Evolutionary conservation across 345 rosid genomes (phyloP), one percentile per base, ranked within the genome.

Genomic region (Ceriops zippeliana): DNA sequence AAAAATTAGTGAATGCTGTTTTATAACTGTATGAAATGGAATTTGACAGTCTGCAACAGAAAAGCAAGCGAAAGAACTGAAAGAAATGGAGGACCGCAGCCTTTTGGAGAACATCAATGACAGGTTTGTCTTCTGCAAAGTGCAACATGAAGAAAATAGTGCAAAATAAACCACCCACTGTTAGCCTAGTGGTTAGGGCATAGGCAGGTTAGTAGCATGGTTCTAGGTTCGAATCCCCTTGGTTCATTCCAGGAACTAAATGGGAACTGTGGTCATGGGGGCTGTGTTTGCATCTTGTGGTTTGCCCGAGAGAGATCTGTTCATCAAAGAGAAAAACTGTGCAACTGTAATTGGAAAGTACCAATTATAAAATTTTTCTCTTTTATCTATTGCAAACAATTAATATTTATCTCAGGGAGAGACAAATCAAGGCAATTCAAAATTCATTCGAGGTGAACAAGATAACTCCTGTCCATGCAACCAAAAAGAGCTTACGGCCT

Each of bases 21-120:
- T 69, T 53, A 16, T 70, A 61, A 66, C 61, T 67, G 49, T 42
- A 30, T 53, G 47, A 51, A 1, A 38, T 74, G 69, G 61, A n/a
- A 37, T 77, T 70, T 72, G 80, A 73, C 85, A 95, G 99, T 95
- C 99, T 74, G 82, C 90, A 46, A 90, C 90, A 53, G 97, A 95
- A 83, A 95, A 95, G 58, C 96, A 89, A 85, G 99, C 99, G 28
- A 93, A 91, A 76, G 99, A 91, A 80, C 76, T 86, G 73, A 85
- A 95, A 53, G 96, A 91, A 75, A 78, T 78, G 88, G 92, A 85
- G 74, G 96, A 89, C 64, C 79, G 81, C 65, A 83, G 73, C 78
- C 78, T 90, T 78, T 81, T 90, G 88, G 90, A 82, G 49, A 84
- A 90, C 76, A 86, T 83, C 49, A 95, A 91, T 77, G 79, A 84